Percentiles rank a stretch among this genome's conserved stretches.
Evolutionary conservation across 495 filamentous ascomycete genomes (phyloP).

Genomic region (Bacidia gigantensis): DNA sequence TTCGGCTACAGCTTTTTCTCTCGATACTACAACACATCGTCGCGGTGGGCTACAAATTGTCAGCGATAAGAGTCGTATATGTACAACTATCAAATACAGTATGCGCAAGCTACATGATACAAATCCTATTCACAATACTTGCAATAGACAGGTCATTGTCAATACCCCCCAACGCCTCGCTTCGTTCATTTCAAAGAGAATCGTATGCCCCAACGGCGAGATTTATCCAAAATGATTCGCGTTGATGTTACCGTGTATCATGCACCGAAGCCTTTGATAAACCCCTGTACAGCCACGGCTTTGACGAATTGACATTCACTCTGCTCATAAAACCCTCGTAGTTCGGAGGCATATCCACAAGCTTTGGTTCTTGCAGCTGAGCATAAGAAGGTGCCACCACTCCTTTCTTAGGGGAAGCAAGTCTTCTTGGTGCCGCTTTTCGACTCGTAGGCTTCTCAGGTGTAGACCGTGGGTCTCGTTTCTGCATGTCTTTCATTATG

Average conservation of each 20-base stretch:
- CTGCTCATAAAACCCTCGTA: constrained; percentile 9
- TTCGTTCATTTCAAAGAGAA: background rate
- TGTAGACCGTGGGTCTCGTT: constrained; percentile 9
- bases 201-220: background rate
- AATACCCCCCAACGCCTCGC: constrained; percentile 1
- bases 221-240: background rate
- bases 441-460: constrained; percentile 13
- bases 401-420: constrained; percentile 16
- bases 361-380: constrained; percentile 32
- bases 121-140: no score
- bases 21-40: no score
- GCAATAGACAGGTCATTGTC: background rate
- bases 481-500: constrained; percentile 47
- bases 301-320: constrained; percentile 1
- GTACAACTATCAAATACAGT: no score
- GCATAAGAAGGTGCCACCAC: constrained; percentile 16
- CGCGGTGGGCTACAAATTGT: no score
- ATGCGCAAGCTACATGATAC: no score
- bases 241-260: background rate
- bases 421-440: background rate
- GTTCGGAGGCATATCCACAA: constrained; percentile 28
- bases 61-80: no score
- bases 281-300: constrained; percentile 7
- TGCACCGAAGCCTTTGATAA: constrained; percentile 3
- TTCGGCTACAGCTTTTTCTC: no score